Percentiles rank a stretch among this genome's conserved stretches.
These are phyloP conservation scores for Amauroascus verrucosus DNA, from an alignment of 2,329 filamentous ascomycete genomes.

Conservation along the genomic window DNA sequence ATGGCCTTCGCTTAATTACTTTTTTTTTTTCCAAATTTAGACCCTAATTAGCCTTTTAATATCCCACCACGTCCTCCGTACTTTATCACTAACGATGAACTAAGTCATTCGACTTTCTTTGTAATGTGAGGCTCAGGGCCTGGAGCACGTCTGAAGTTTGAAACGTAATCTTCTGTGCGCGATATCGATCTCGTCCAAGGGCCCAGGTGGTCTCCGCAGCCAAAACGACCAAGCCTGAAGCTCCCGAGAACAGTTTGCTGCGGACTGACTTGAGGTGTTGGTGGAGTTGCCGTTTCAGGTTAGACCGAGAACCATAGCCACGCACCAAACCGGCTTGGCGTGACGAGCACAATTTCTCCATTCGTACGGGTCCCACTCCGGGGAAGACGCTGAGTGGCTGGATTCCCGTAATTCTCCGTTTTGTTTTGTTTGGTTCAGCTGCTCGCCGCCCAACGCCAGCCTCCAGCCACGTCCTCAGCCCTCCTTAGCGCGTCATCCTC, in stretches of 20 bases:
- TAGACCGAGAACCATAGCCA: not conserved
- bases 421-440: not conserved
- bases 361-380: not conserved
- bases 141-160: too few relatives aligned
- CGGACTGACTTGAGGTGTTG: not conserved
- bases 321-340: slow-evolving; percentile 4
- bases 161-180: too few relatives aligned
- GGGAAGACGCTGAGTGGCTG: not conserved
- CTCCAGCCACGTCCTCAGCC: slow-evolving; percentile 10
- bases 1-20: too few relatives aligned
- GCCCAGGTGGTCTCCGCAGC: too few relatives aligned
- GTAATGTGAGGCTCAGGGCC: too few relatives aligned
- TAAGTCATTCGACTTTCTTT: too few relatives aligned
- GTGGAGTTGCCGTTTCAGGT: not conserved
- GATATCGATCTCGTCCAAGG: too few relatives aligned
- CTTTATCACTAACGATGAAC: too few relatives aligned
- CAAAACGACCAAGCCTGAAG: not conserved
- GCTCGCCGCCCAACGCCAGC: not conserved
- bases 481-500: slow-evolving; percentile 6
- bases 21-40: too few relatives aligned
- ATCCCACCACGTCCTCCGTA: too few relatives aligned
- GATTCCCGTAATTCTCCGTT: not conserved
- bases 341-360: too few relatives aligned
- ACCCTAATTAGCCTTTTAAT: too few relatives aligned
- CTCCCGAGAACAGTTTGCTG: not conserved